Evolutionary conservation across 441 rosid species (phyloP).

Genomic region (Corymbia citriodora): DNA sequence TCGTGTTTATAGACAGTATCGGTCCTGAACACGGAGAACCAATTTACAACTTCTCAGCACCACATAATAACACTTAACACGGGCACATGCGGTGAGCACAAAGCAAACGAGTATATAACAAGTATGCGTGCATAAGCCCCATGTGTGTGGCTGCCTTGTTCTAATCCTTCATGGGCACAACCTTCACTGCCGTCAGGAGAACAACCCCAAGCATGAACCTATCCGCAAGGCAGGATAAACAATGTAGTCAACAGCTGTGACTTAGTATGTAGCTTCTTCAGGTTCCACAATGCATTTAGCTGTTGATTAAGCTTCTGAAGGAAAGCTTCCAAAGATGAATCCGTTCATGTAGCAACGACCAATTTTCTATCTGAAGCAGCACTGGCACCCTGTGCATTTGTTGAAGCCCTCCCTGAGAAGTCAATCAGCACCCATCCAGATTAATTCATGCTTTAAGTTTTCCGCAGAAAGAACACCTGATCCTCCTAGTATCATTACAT

Average conservation of each 20-base stretch:
- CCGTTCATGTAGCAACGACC: slow-evolving; percentile 19
- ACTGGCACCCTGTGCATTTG: slow-evolving; percentile 15
- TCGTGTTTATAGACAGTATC: not conserved
- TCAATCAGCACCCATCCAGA: not conserved
- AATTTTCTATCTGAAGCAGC: slow-evolving; percentile 17
- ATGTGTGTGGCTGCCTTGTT: not conserved
- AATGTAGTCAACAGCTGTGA: not conserved
- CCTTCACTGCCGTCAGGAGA: not conserved
- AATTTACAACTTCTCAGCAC: not conserved
- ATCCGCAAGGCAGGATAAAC: not conserved
- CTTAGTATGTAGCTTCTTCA: not conserved
- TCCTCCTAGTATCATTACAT: not conserved
- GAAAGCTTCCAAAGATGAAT: not conserved
- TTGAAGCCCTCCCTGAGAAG: slow-evolving; percentile 29
- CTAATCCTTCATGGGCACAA: not conserved
- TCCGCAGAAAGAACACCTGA: not conserved
- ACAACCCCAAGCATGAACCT: not conserved
- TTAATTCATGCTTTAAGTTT: not conserved
- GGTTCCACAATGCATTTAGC: not conserved
- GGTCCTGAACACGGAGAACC: not conserved
- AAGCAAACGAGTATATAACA: not conserved
- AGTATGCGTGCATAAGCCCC: not conserved
- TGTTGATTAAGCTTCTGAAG: not conserved
- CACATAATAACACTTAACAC: not conserved
- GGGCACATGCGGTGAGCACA: not conserved